phyloP scores from a whole-genome alignment of 2,329 filamentous ascomycete species.

The Sporothrix phasma region DNA sequence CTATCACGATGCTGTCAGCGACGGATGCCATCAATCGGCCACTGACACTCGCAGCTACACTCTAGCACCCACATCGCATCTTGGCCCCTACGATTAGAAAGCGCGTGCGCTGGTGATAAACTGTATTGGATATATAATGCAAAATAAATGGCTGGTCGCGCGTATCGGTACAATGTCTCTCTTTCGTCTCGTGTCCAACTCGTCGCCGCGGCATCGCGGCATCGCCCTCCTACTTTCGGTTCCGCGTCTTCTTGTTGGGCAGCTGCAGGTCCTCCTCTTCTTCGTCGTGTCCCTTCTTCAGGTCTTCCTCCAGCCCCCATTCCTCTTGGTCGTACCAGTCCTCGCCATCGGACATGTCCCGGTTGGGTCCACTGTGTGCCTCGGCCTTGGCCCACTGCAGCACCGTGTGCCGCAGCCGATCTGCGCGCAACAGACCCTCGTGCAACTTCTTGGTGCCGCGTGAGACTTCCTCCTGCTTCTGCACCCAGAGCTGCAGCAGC shows the following conservation, averaged over 20 bases:
- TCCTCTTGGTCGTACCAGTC: slow-evolving; percentile 82
- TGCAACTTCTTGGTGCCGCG: slow-evolving; percentile 59
- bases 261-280: slow-evolving; percentile 64
- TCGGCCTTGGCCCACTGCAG: slow-evolving; percentile 70
- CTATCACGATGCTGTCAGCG: too few relatives aligned
- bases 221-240: slow-evolving; percentile 34
- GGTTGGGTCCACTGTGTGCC: slow-evolving; percentile 53
- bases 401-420: slow-evolving; percentile 61
- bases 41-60: too few relatives aligned
- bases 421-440: slow-evolving; percentile 60
- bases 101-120: background rate
- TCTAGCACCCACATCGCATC: too few relatives aligned
- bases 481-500: slow-evolving; percentile 64
- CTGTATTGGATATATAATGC: slow-evolving; percentile 6
- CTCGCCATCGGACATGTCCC: slow-evolving; percentile 78
- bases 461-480: slow-evolving; percentile 78
- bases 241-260: slow-evolving; percentile 51
- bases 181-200: background rate
- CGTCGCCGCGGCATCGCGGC: background rate
- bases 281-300: slow-evolving; percentile 73
- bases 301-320: slow-evolving; percentile 62
- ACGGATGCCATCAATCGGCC: too few relatives aligned
- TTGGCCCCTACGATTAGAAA: too few relatives aligned
- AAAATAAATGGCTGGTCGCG: background rate
- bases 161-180: background rate